These are phyloP conservation scores for Rickenella mellea DNA, from an alignment of 768 basidiomycete species.

Conservation along the genomic window DNA sequence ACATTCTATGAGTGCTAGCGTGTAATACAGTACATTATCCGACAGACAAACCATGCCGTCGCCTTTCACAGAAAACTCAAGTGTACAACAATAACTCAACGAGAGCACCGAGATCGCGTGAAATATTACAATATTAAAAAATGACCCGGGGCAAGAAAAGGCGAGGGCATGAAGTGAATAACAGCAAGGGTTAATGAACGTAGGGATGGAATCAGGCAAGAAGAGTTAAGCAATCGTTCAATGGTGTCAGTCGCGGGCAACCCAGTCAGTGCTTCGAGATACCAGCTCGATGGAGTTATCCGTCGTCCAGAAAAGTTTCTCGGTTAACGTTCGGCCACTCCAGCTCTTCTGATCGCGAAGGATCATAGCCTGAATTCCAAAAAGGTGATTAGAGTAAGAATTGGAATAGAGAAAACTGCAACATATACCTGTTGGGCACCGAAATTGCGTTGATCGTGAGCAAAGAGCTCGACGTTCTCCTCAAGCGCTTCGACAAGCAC, in stretches of 20 bases:
- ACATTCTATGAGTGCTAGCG: too few relatives aligned
- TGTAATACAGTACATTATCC: too few relatives aligned
- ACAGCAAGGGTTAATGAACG: neutral
- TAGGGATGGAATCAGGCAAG: slow-evolving; percentile 1
- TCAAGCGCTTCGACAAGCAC: slow-evolving; percentile 79
- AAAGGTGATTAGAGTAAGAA: slow-evolving; percentile 2
- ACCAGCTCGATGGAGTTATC: slow-evolving; percentile 86
- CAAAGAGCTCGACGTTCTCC: slow-evolving; percentile 87
- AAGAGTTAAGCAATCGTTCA: slow-evolving; percentile 2
- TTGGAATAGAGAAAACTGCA: neutral
- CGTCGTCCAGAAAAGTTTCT: slow-evolving; percentile 86
- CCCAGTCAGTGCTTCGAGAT: slow-evolving; percentile 80
- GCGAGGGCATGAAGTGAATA: neutral
- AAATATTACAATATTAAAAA: neutral
- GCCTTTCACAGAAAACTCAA: too few relatives aligned
- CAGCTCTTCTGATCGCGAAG: slow-evolving; percentile 93
- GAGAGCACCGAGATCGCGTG: too few relatives aligned
- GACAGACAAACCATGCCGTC: too few relatives aligned
- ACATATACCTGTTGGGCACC: slow-evolving; percentile 86
- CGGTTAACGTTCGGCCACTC: slow-evolving; percentile 86
- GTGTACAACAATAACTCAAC: too few relatives aligned
- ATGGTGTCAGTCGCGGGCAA: slow-evolving; percentile 50
- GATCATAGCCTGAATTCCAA: slow-evolving; percentile 71
- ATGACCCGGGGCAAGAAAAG: neutral
- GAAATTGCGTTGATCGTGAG: slow-evolving; percentile 88